Evolutionary conservation across 1,139 yeast species (phyloP).

Genomic region (Taphrina confusa): DNA sequence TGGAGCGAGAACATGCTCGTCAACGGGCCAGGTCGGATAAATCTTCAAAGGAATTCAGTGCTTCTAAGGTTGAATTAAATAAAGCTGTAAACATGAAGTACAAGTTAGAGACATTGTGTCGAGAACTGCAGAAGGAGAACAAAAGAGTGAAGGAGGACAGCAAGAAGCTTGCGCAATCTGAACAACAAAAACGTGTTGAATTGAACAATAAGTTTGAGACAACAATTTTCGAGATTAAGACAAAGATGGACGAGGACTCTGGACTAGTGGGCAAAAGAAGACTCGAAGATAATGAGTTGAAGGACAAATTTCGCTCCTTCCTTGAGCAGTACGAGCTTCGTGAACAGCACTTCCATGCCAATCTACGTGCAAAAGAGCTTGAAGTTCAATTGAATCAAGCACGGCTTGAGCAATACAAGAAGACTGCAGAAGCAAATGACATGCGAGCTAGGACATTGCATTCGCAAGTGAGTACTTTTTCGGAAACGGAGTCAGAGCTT

Average conservation of each 20-base stretch:
- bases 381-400: conserved; percentile 40
- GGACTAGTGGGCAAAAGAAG: conserved; percentile 25
- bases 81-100: conserved; percentile 36
- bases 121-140: conserved; percentile 40
- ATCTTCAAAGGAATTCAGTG: conserved; percentile 36
- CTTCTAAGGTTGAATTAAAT: conserved; percentile 36
- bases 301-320: conserved; percentile 40
- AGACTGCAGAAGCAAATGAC: conserved; percentile 37
- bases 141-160: conserved; percentile 39
- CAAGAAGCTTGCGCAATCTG: conserved; percentile 33
- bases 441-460: conserved; percentile 38
- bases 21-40: conserved; percentile 37
- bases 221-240: conserved; percentile 37
- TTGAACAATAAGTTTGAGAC: conserved; percentile 36
- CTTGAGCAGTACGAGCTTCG: conserved; percentile 41
- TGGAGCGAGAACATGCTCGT: conserved; percentile 39
- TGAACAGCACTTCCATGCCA: conserved; percentile 38
- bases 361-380: conserved; percentile 39
- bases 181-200: conserved; percentile 37
- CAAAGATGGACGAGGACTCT: conserved; percentile 33
- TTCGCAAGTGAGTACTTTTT: conserved; percentile 39
- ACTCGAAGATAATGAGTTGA: conserved; percentile 31
- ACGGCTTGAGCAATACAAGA: conserved; percentile 38
- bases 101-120: conserved; percentile 39
- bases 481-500: conserved; percentile 40